These are phyloP conservation scores for Athelia psychrophila DNA, from an alignment of 1,284 basidiomycete species.

Conservation along the genomic window DNA sequence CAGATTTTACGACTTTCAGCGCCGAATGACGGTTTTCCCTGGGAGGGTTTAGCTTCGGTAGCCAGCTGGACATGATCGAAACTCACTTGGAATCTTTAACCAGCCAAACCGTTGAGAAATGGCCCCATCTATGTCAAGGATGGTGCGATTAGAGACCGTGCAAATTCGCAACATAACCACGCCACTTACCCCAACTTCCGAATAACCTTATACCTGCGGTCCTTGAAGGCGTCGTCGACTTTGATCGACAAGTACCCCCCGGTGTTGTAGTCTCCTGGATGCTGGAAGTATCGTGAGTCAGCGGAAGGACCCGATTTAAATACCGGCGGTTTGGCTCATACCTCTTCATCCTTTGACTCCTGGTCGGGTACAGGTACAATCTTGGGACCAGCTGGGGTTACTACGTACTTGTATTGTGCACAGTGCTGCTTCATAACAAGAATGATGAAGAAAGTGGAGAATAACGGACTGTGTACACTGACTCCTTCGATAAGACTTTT, in stretches of 20 bases:
- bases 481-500: too few species aligned
- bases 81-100: conserved; percentile 71
- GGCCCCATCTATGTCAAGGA: conserved; percentile 69
- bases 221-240: conserved; percentile 78
- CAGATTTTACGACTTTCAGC: conserved; percentile 92
- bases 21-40: conserved; percentile 71
- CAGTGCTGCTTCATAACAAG: conserved; percentile 57
- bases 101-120: conserved; percentile 87
- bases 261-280: conserved; percentile 74
- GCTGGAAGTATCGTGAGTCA: conserved; percentile 14
- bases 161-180: conserved; percentile 8
- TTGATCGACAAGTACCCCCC: conserved; percentile 82
- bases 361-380: conserved; percentile 65
- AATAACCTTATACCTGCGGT: conserved; percentile 75
- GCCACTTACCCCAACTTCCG: conserved; percentile 75
- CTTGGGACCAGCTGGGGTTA: conserved; percentile 63
- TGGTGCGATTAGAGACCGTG: conserved; percentile 20
- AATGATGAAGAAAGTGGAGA: conserved; percentile 40
- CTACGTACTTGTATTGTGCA: conserved; percentile 72
- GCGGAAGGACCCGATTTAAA: too few species aligned
- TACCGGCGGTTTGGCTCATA: neutral
- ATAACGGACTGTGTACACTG: conserved; percentile 7
- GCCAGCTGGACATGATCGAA: conserved; percentile 14
- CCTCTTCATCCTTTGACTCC: conserved; percentile 68
- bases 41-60: conserved; percentile 25